Percentiles rank a stretch among this genome's conserved stretches.
These are phyloP conservation scores for Anisogramma anomala DNA, from an alignment of 2,329 filamentous ascomycete genomes.

Conservation along the genomic window DNA sequence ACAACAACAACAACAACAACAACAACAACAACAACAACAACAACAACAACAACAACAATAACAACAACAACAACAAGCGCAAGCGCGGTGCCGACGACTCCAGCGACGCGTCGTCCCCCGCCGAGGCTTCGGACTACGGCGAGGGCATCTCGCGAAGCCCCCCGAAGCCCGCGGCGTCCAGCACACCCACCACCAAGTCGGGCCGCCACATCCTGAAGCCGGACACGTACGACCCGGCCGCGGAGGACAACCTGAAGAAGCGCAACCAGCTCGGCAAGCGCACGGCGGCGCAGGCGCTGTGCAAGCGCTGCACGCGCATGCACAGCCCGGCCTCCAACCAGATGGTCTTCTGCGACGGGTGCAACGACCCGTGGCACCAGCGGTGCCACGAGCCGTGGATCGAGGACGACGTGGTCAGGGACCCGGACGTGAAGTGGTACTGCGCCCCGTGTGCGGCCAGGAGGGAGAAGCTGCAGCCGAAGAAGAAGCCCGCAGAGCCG, in stretches of 20 bases:
- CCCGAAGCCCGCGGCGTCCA: slow-evolving; percentile 20
- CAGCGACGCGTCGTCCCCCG: slow-evolving; percentile 12
- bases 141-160: slow-evolving; percentile 22
- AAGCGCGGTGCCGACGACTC: slow-evolving; percentile 15
- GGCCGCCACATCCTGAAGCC: slow-evolving; percentile 61
- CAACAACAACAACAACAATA: too few relatives aligned
- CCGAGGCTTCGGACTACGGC: slow-evolving; percentile 20
- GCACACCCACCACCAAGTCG: slow-evolving; percentile 59
- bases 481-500: slow-evolving; percentile 15
- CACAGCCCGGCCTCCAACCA: slow-evolving; percentile 62
- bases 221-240: slow-evolving; percentile 47
- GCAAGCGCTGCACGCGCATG: slow-evolving; percentile 61
- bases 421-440: slow-evolving; percentile 59
- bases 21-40: too few relatives aligned
- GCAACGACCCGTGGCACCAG: slow-evolving; percentile 70
- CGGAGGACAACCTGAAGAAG: slow-evolving; percentile 31
- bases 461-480: slow-evolving; percentile 21
- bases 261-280: slow-evolving; percentile 42
- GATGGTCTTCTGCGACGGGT: slow-evolving; percentile 79
- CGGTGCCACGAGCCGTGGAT: slow-evolving; percentile 70
- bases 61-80: slow-evolving; percentile 15
- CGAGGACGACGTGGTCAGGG: slow-evolving; percentile 53
- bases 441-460: slow-evolving; percentile 50
- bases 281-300: slow-evolving; percentile 49
- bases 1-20: slow-evolving; percentile 15